Evolutionary conservation across 768 basidiomycete genomes (phyloP).

Genomic region (Harrya chromipes): DNA sequence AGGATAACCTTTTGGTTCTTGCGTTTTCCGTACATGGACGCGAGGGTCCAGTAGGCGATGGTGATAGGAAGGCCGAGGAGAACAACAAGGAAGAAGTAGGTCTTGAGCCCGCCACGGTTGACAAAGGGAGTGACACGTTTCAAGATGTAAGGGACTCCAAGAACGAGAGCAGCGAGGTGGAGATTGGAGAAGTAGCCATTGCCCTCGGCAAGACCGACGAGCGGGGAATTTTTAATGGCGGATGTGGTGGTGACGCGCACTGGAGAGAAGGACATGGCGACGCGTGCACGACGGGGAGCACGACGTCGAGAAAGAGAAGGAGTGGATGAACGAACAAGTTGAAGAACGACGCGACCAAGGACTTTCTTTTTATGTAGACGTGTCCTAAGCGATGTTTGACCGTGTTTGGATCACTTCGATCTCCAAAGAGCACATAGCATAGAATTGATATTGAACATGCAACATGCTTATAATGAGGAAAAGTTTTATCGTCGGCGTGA

Average conservation of each 20-base stretch:
- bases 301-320: slow-evolving; percentile 11
- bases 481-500: too few species aligned
- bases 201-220: slow-evolving; percentile 80
- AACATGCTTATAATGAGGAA: too few species aligned
- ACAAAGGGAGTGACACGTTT: slow-evolving; percentile 82
- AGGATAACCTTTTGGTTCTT: slow-evolving; percentile 83
- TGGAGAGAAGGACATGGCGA: slow-evolving; percentile 42
- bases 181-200: slow-evolving; percentile 80
- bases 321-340: slow-evolving; percentile 18
- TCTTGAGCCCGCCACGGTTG: slow-evolving; percentile 79
- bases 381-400: slow-evolving; percentile 15
- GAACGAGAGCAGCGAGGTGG: slow-evolving; percentile 72
- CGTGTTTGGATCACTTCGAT: slow-evolving; percentile 10
- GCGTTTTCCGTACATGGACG: slow-evolving; percentile 76
- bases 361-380: slow-evolving; percentile 17
- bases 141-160: slow-evolving; percentile 80
- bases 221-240: slow-evolving; percentile 82
- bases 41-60: slow-evolving; percentile 85
- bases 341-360: background rate
- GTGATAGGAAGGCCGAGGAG: slow-evolving; percentile 75
- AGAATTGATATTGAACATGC: too few species aligned
- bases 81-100: slow-evolving; percentile 76
- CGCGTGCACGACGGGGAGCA: slow-evolving; percentile 1
- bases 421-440: too few species aligned
- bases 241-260: slow-evolving; percentile 65